Evolutionary conservation across 2,329 filamentous ascomycete genomes (phyloP), one percentile per base, ranked within the genome.

Genomic region (Emergomyces orientalis): DNA sequence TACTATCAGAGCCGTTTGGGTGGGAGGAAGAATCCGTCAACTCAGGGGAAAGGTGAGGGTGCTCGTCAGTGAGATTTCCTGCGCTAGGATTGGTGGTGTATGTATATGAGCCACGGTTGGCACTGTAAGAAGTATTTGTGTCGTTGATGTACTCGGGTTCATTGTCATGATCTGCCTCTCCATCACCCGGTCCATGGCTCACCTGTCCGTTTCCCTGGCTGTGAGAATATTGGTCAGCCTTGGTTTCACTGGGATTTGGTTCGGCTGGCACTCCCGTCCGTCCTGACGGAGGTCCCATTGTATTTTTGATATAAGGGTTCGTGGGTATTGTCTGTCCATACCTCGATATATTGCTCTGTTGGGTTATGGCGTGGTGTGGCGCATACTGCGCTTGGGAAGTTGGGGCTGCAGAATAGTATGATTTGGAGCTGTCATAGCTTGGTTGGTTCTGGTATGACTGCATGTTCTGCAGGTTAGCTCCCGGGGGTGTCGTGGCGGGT

Each of bases 401-500:
- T 0, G 88, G 83, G 19, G 87, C 82, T 0, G 84, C 83, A 63
- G 86, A 89, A 74, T 96, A 96, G 77, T 94, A 86, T 56, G 87
- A 85, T 65, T 93, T 86, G 11, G 89, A 86, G 70, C 77, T 84
- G 71, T 96, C 90, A 71, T 96, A 96, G 81, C 79, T 75, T 86
- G 89, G 63, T 80, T 86, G 68, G 78, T 83, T 66, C 60, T 86
- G 88, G 74, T 96, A 96, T 3, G 86, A 79, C 69, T 88, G 88
- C 82, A 96, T 91, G 71, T 84, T 87, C 69, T 91, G 88, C 65
- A 95, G 82, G 34, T 84, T 82, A 65, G 82, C 84, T 30, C 90
- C 91, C 0, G 93, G 93, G 14, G 93, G 92, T 0, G 93, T 96
- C 6, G 90, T 93, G 32, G 91, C 91, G 65, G 91, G 91, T n/a